These are phyloP conservation scores for Tausonia pullulans DNA, from an alignment of 1,284 basidiomycete genomes.

Conservation along the genomic window DNA sequence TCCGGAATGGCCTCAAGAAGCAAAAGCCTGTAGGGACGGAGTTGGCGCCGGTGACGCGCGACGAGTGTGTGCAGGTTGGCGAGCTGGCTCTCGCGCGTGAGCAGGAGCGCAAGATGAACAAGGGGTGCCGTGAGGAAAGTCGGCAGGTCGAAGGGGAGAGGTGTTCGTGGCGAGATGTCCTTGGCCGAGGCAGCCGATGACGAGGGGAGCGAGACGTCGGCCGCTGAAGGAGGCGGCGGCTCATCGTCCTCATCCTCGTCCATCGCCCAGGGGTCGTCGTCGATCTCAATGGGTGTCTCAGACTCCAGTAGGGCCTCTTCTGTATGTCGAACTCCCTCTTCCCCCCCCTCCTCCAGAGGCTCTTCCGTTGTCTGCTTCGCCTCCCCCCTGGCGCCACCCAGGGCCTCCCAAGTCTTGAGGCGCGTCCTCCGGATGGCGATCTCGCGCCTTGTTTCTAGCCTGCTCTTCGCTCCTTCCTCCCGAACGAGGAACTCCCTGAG, in stretches of 20 bases:
- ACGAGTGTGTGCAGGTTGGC: slow-evolving; percentile 48
- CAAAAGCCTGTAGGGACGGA: slow-evolving; percentile 59
- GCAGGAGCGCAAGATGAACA: slow-evolving; percentile 46
- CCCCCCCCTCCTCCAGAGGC: slow-evolving; percentile 21
- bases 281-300: slow-evolving; percentile 26
- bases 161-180: slow-evolving; percentile 29
- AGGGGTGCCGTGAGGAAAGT: slow-evolving; percentile 54
- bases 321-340: slow-evolving; percentile 34
- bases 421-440: not conserved
- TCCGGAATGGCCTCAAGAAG: slow-evolving; percentile 64
- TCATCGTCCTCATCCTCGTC: slow-evolving; percentile 33
- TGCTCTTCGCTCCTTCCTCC: not conserved
- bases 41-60: slow-evolving; percentile 42
- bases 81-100: slow-evolving; percentile 55
- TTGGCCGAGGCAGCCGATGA: slow-evolving; percentile 23
- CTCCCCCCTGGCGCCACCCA: not conserved
- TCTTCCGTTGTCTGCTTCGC: slow-evolving; percentile 21
- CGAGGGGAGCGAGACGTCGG: slow-evolving; percentile 24
- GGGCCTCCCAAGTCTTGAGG: slow-evolving; percentile 5
- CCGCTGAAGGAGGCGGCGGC: not conserved
- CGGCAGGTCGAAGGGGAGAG: slow-evolving; percentile 41
- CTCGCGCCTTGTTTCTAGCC: slow-evolving; percentile 2
- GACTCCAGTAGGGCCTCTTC: slow-evolving; percentile 44
- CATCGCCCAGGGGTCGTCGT: slow-evolving; percentile 67
- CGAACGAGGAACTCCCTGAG: not conserved